Base-by-base conservation (phyloP, 2,329 filamentous ascomycete genomes). In the Talaromyces sp. region DNA sequence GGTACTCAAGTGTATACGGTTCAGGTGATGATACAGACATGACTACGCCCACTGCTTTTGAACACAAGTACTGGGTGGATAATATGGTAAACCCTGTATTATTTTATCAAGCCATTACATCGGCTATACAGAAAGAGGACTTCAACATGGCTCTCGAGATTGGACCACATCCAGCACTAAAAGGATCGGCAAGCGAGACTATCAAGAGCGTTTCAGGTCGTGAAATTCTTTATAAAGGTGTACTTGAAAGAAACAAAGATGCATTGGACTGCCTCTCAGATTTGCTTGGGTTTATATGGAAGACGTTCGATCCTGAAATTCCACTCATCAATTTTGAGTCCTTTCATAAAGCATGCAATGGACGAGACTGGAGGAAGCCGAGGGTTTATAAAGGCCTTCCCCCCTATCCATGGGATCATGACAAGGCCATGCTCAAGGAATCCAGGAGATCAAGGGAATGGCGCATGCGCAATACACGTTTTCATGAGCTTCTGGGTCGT, bases 391-490 rank as follows among this genome's bases (percentile, higher is more conserved):
- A 61, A 5, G 71, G 67, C 49, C 65, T 80, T 0, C 82, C 83
- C 0, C 58, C 70, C 0, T 85, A 85, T 64, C 74, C 78, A 0
- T 85, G 82, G 79, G 80, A 84, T 56, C 81, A 84, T 67, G 75
- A 76, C 1, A 72, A 77, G 38, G 51, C 67, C 1, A 73, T 79
- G 64, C 82, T 79, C 70, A 72, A 74, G 6, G 81, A 84, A 65
- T 80, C 81, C 6, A 72, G 80, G 1, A 64, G 80, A 3, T 73
- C 72, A 7, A 68, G 72, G 3, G 76, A 80, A 19, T 76, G 77
- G 17, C 76, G 82, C 29, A 77, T 78, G 65, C 75, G 79, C 25
- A 70, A 71, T 2, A 67, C 71, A 6, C 56, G 67, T 8, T 17
- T 72, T 71, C 74, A 72, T 59, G 65, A 69, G 53, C 65, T 74